These are phyloP conservation scores for Colletotrichum lindemuthianum DNA, from an alignment of 2,329 filamentous ascomycete species.

Conservation along the genomic window DNA sequence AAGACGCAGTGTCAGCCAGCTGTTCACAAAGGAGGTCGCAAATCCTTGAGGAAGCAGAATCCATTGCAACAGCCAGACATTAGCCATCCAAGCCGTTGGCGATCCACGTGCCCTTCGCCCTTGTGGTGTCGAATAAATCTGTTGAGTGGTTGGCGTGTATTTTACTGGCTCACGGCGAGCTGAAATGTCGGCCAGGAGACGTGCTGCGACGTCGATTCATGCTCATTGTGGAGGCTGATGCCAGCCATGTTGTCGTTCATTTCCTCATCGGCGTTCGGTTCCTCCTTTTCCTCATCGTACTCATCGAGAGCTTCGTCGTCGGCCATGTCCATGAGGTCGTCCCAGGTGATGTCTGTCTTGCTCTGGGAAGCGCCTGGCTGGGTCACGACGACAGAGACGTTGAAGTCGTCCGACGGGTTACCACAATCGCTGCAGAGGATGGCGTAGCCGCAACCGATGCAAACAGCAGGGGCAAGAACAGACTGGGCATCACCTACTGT, in stretches of 20 bases:
- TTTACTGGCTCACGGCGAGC: constrained; percentile 28
- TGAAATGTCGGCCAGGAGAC: constrained; percentile 32
- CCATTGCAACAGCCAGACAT: constrained; percentile 33
- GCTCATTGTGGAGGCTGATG: constrained; percentile 16
- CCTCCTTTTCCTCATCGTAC: constrained; percentile 50
- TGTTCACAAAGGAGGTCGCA: constrained; percentile 34
- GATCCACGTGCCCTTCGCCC: constrained; percentile 1
- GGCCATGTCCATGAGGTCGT: constrained; percentile 37
- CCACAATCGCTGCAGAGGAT: constrained; percentile 55
- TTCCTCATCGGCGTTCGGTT: constrained; percentile 20
- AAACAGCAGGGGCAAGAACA: constrained; percentile 47
- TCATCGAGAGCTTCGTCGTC: constrained; percentile 48
- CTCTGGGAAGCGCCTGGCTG: constrained; percentile 3
- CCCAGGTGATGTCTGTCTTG: constrained; percentile 29
- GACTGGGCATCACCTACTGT: constrained; percentile 81
- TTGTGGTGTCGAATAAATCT: no score
- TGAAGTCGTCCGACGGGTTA: constrained; percentile 37
- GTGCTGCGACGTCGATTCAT: constrained; percentile 2
- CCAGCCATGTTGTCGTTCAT: constrained; percentile 20
- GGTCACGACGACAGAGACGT: constrained; percentile 10
- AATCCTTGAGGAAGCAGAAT: constrained; percentile 37
- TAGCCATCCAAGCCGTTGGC: background rate
- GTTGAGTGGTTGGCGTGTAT: no score
- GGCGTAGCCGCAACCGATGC: constrained; percentile 57
- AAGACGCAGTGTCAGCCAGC: constrained; percentile 56